phyloP scores from a whole-genome alignment of 2,329 filamentous ascomycete genomes.

The Penicillium sp. region DNA sequence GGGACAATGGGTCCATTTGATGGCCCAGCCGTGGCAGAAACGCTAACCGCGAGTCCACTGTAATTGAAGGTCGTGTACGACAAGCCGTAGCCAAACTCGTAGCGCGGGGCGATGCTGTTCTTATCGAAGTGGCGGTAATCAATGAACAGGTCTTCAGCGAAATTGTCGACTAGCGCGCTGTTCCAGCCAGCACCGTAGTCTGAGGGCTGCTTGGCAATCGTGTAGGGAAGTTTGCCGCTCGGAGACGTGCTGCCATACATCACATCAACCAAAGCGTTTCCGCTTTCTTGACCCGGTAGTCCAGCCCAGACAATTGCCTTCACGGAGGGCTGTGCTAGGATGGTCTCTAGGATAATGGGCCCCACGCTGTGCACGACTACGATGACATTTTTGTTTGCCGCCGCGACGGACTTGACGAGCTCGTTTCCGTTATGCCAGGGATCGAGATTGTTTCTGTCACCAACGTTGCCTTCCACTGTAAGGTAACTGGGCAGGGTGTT shows the following conservation, averaged over 20 bases:
- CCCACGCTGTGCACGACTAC: constrained; percentile 66
- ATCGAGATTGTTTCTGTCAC: constrained; percentile 50
- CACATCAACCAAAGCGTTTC: constrained; percentile 47
- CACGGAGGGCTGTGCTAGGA: constrained; percentile 61
- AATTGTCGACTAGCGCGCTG: constrained; percentile 34
- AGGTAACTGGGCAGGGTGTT: constrained; percentile 34
- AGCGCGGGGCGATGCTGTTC: constrained; percentile 49
- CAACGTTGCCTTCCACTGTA: constrained; percentile 55
- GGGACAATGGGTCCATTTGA: constrained; percentile 5
- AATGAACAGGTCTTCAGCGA: constrained; percentile 51
- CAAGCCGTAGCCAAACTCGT: constrained; percentile 57
- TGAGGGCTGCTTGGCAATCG: constrained; percentile 53
- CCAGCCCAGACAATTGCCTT: constrained; percentile 64
- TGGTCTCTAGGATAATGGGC: constrained; percentile 58
- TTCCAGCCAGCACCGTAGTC: constrained; percentile 45
- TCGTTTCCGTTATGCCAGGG: constrained; percentile 47
- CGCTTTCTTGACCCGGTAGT: constrained; percentile 57
- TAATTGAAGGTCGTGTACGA: constrained; percentile 56
- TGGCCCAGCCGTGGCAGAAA: constrained; percentile 39
- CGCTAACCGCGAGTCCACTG: constrained; percentile 48
- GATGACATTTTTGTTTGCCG: constrained; percentile 59
- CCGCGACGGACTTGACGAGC: constrained; percentile 54
- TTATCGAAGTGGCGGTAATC: constrained; percentile 58
- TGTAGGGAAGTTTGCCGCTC: constrained; percentile 61
- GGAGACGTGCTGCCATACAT: constrained; percentile 46